Percentiles rank a stretch among this genome's conserved stretches.
Conservation (phyloP, 2,329 filamentous ascomycete species). For the Decorospora gaudefroyi region DNA sequence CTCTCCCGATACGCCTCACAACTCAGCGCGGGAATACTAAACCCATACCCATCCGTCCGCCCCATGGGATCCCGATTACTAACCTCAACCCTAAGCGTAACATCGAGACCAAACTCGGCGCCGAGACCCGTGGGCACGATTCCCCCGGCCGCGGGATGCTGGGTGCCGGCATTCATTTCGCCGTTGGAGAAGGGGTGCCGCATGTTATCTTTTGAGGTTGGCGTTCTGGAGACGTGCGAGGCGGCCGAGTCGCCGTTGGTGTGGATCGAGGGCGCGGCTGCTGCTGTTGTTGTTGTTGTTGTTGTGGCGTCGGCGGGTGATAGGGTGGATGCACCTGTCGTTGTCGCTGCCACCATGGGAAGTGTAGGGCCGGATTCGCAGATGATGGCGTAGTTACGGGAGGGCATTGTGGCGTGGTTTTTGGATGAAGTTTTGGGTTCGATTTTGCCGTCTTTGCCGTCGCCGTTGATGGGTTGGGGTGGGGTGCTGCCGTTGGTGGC, state of each 20-base stretch:
- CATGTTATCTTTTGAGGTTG: conserved; percentile 57
- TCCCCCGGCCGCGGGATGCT: conserved; percentile 69
- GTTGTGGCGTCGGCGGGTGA: conserved; percentile 27
- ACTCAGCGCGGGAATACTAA: conserved; percentile 53
- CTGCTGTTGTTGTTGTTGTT: no score
- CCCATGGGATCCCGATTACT: conserved; percentile 51
- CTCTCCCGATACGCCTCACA: conserved; percentile 6
- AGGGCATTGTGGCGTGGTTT: conserved; percentile 85
- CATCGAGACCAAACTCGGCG: conserved; percentile 53
- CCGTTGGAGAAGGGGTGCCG: conserved; percentile 74
- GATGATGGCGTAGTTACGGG: conserved; percentile 67
- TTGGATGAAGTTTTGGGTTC: conserved; percentile 66
- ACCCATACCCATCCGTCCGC: conserved; percentile 56
- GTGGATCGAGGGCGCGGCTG: conserved; percentile 20
- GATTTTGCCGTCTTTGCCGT: conserved; percentile 34
- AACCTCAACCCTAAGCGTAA: conserved; percentile 56
- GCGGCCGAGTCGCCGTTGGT: conserved; percentile 39
- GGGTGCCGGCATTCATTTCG: conserved; percentile 76
- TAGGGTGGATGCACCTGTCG: conserved; percentile 23
- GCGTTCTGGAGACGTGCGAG: conserved; percentile 32
- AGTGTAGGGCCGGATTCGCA: conserved; percentile 54
- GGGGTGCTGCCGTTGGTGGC: conserved; percentile 31
- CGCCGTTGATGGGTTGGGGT: conserved; percentile 15
- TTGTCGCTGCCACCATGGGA: no score
- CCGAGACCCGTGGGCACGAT: conserved; percentile 50